Evolutionary conservation across 2,329 filamentous ascomycete genomes (phyloP), one percentile per base, ranked within the genome.

Genomic region (Penicillium brasilianum): DNA sequence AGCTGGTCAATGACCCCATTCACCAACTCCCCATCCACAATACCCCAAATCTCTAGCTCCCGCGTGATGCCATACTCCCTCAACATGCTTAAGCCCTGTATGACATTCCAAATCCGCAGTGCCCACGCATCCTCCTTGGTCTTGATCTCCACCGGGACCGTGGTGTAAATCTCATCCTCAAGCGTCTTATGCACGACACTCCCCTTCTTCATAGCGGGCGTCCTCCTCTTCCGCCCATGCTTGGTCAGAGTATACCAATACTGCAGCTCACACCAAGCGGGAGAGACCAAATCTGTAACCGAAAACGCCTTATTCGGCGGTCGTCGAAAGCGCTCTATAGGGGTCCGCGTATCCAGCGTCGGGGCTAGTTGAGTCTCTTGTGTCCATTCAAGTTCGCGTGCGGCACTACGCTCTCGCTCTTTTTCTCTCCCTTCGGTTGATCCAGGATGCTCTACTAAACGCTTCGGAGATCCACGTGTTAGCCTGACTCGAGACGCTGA

Each of bases 181-280:
- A 98, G 84, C 37, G 84, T 85, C 71, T 93, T 87, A 69, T 99
- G 95, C 11, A 98, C 86, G 39, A 84, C 87, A 39, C 87, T 89
- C 0, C 95, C 95, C 56, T 87, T 84, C 73, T 88, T 89, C 95
- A 99, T 99, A 0, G 92, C 92, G 2, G 85, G 77, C 0, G 93
- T 98, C 36, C 83, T 83, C 57, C 85, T 89, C 73, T 90, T 93
- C 59, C 86, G 86, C 0, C 94, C 95, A 71, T 89, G 87, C 57
- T 87, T 88, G 3, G 88, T 91, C 57, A 99, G 83, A 0, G 88
- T 91, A 78, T 96, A 97, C 82, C 88, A 93, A 71, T 97, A 96
- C 75, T 98, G 93, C 61, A 98, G 77, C 77, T 99, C 94, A 75
- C 95, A 99, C 95, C 95, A 99, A 8, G 93, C 89, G 2, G 93